Evolutionary conservation across 192 early-diverging fungal species (phyloP), one percentile per base, ranked within the genome.

Genomic region (Linnemannia elongata): DNA sequence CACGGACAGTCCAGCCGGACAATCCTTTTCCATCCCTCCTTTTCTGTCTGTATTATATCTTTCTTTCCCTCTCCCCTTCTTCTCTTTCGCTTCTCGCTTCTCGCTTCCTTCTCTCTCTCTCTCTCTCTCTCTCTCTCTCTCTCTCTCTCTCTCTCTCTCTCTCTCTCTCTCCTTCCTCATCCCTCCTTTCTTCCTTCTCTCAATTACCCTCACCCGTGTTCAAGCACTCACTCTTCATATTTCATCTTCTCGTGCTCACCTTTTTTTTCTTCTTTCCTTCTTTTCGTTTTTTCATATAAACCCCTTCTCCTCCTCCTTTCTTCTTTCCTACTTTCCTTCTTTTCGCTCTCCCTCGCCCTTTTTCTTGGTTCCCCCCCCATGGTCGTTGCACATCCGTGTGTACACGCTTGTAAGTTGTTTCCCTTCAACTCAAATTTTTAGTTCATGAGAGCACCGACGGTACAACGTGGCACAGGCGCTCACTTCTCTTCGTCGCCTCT

Each of bases 391-490:
- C 60, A 66, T 33, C 60, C 9, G n/a, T 33, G 55, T 57, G 60
- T 4, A 30, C 60, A 66, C 60, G 60, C 60, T 66, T 66, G 30
- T 66, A 66, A 66, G 60, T 66, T 22, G 3, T 18, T 52, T 20
- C 49, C 49, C 49, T 52, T 22, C 49, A 52, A 52, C 49, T 52
- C 49, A 52, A 9, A 30, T 57, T 24, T 24, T 55, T 55, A 55
- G 4, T 24, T 15, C 3, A 13, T 66, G 60, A 66, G 60, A 66
- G 60, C 60, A 66, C 60, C 13, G 7, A 33, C 60, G 0, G 9
- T 13, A 35, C 60, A 66, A 66, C 60, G 60, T 66, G 60, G 60
- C 60, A 66, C 60, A 33, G 60, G 60, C 60, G 60, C 60, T 66
- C 60, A 9, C 60, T 27, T 66, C 17, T 4, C 47, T 49, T 49